Evolutionary conservation across 1,284 basidiomycete genomes (phyloP), one percentile per base, ranked within the genome.

Genomic region (Singerocomus rubriflavus): DNA sequence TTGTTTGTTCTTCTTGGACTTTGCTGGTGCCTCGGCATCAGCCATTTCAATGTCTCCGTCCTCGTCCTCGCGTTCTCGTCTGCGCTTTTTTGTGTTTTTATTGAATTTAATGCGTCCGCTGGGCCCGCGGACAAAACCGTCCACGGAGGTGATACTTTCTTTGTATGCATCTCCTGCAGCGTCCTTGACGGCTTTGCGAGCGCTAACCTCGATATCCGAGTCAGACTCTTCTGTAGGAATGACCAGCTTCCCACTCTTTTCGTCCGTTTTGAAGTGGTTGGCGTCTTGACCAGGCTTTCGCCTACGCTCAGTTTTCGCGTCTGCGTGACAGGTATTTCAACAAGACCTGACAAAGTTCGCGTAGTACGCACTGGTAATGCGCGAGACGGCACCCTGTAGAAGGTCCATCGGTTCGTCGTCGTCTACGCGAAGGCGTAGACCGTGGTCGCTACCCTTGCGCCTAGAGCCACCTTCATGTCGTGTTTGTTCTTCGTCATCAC

Each of bases 371-470:
- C 92, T 83, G 5, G 86, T 88, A 16, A 95, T 75, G 44, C 84
- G 81, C 30, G 88, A 81, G 14, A 87, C 86, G 66, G 86, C 78
- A 53, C 94, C 89, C 52, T 93, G 85, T 6, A 99, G 75, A 49
- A 99, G 77, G 74, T 99, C 96, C 84, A 98, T 91, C 1, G 97
- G 96, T 59, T 95, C 88, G 62, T 98, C 93, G 51, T 93, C 88
- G 66, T 98, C 96, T 57, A 91, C 75, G 34, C 91, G 82, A 51
- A 99, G 78, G n/a, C 84, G 80, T 29, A 80, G 73, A 35, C 81
- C 78, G 16, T 71, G 65, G 13, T 67, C 59, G n/a, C 61, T 55
- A 25, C 61, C 68, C 57, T 72, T 74, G 39, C 69, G 64, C 50
- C 77, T 79, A 16, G 67, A 53, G 14, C 57, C 57, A 13, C 60